Conservation (phyloP, 257 asterid genomes). For the Solanum pinnatisectum region DNA sequence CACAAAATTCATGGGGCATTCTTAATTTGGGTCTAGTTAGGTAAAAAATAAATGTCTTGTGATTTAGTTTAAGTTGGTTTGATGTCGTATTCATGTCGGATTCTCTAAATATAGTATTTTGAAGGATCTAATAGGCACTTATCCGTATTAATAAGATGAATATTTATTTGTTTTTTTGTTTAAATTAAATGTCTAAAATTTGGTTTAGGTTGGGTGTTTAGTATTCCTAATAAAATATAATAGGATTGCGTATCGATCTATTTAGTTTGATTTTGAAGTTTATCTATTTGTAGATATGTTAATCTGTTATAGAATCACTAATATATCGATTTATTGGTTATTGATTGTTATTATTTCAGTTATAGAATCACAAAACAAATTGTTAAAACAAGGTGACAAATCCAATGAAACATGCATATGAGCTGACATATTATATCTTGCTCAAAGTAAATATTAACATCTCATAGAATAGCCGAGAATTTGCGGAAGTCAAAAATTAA, state of each 20-base stretch:
- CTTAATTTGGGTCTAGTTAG: slow-evolving; percentile 65
- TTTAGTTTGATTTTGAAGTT: too few species aligned
- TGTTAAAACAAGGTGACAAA: too few species aligned
- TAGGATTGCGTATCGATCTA: neutral
- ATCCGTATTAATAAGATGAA: neutral
- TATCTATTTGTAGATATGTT: neutral
- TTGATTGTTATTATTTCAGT: too few species aligned
- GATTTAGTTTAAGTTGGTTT: neutral
- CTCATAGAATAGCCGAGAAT: too few species aligned
- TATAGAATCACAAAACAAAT: too few species aligned
- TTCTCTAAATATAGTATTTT: neutral
- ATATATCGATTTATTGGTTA: too few species aligned
- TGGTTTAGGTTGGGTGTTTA: neutral
- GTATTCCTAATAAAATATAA: neutral
- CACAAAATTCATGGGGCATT: slow-evolving; percentile 47
- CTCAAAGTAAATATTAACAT: too few species aligned
- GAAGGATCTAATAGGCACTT: accelerated
- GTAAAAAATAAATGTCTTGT: neutral
- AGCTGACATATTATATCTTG: too few species aligned
- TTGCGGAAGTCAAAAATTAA: too few species aligned
- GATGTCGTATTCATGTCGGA: neutral
- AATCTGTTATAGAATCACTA: too few species aligned
- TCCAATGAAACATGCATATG: too few species aligned
- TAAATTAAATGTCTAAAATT: neutral
- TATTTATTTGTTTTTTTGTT: neutral